Base-by-base conservation (phyloP, 208 protist genomes). In the Vickermania ingenoplastis region DNA sequence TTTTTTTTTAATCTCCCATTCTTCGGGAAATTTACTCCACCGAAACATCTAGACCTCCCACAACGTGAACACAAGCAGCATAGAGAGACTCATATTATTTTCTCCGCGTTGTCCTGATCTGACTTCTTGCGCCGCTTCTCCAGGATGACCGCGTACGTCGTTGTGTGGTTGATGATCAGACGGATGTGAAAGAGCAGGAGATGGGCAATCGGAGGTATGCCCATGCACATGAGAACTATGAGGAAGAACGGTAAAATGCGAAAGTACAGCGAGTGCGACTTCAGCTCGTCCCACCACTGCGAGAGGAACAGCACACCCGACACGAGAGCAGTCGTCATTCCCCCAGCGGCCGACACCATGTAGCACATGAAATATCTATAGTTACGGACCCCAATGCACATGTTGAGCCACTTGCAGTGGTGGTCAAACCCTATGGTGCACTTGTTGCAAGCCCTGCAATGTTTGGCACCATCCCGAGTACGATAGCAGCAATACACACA, bases 331-430 rank as follows among this genome's bases (percentile, higher is more conserved):
- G 65, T 23, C 21, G 70, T 4, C 31, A 71, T 68, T 31, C 45
- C 65, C 41, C 61, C 28, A 5, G 75, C 30, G 24, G 65, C 67
- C 36, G 67, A 69, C 23, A 59, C 36, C 7, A 80, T 55, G 59
- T 81, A 92, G 22, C 53, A 55, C 25, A 95, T 62, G 65, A 95
- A 95, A n/a, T 69, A 45, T 1, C 55, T 14, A 63, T 94, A 96
- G 70, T 97, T 95, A 22, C 60, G 61, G 23, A 54, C 41, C 11
- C 91, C 91, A 49, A 97, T 71, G 63, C 91, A 97, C 65, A 83
- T 81, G 69, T 95, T 95, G 30, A 97, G 56, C 89, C 91, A 97
- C 70, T 88, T 88, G 64, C 91, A 97, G 66, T 97, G 91, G 61
- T 97, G 91, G 57, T 97, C 91, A 64, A 97, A 95, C 28, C 75